Conservation (phyloP, 2,329 filamentous ascomycete species). For the Penicillium vulpinum region DNA sequence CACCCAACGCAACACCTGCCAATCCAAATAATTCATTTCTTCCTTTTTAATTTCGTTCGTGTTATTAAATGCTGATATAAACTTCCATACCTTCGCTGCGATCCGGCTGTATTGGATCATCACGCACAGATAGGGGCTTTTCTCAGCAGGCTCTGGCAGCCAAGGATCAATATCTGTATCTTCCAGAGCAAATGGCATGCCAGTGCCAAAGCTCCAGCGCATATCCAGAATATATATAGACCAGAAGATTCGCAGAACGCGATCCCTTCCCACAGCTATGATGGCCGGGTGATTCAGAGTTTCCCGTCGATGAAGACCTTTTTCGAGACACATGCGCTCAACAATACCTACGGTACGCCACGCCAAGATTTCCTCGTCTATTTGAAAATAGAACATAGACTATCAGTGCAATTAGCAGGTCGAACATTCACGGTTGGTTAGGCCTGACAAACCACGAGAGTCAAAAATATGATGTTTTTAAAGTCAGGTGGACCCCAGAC, state of each 20-base stretch:
- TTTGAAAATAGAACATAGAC: conserved; percentile 78
- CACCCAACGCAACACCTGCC: conserved; percentile 82
- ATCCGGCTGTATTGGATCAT: conserved; percentile 85
- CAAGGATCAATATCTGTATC: conserved; percentile 80
- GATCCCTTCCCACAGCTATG: conserved; percentile 66
- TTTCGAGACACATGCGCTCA: conserved; percentile 72
- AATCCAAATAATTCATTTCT: conserved; percentile 77
- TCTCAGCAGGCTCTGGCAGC: conserved; percentile 68
- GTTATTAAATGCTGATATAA: conserved; percentile 70
- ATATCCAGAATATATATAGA: conserved; percentile 83
- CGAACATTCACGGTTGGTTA: neutral
- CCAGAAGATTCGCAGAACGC: conserved; percentile 78
- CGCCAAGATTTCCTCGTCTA: conserved; percentile 78
- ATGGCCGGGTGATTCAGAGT: conserved; percentile 66
- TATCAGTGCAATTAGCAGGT: conserved; percentile 30
- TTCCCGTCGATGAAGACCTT: conserved; percentile 78
- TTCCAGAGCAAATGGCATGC: conserved; percentile 78
- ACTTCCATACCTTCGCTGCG: conserved; percentile 80
- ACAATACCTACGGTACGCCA: conserved; percentile 91
- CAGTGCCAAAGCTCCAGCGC: conserved; percentile 83
- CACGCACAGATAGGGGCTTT: conserved; percentile 70
- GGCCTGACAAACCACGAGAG: conserved; percentile 43
- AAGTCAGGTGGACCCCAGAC: conserved; percentile 59
- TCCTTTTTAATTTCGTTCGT: conserved; percentile 66
- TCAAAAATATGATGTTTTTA: conserved; percentile 60